Percentiles rank a stretch among this genome's conserved stretches.
Conservation (phyloP, 2,329 filamentous ascomycete genomes). For the Rutstroemia sp. region DNA sequence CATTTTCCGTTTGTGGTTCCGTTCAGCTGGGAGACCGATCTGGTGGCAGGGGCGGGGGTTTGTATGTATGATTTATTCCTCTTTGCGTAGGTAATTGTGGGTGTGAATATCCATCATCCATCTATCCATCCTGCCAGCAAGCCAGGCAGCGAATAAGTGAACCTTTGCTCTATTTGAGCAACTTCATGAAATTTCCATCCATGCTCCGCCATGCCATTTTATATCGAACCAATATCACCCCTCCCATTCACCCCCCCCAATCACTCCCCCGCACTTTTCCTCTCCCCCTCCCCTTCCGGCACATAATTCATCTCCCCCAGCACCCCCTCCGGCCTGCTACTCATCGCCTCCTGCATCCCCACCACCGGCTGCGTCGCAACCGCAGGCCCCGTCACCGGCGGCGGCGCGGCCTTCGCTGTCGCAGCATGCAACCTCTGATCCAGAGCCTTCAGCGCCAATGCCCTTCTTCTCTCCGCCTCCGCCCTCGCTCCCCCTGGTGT, state of each 20-base stretch:
- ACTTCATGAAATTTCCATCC: neutral
- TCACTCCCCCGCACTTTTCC: neutral
- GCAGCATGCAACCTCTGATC: conserved; percentile 90
- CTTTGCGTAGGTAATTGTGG: too few relatives aligned
- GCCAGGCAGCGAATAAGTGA: too few relatives aligned
- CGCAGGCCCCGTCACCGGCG: conserved; percentile 42
- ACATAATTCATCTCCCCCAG: conserved; percentile 65
- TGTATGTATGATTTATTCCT: too few relatives aligned
- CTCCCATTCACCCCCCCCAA: neutral
- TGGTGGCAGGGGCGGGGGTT: too few relatives aligned
- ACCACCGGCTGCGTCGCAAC: conserved; percentile 50
- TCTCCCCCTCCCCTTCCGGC: conserved; percentile 47
- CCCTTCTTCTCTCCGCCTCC: conserved; percentile 84
- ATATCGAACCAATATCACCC: too few relatives aligned
- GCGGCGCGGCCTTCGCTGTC: conserved; percentile 42
- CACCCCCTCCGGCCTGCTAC: conserved; percentile 29
- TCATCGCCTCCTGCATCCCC: conserved; percentile 43
- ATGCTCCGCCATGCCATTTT: too few relatives aligned
- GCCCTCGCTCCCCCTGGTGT: conserved; percentile 65
- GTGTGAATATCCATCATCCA: too few relatives aligned
- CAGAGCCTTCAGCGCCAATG: conserved; percentile 81
- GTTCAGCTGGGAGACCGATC: too few relatives aligned
- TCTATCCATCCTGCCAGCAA: too few relatives aligned
- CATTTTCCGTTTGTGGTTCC: too few relatives aligned
- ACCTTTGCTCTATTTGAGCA: neutral